These are phyloP conservation scores for Pythium phragmitis DNA, from an alignment of 352 stramenopile genomes.

Conservation along the genomic window DNA sequence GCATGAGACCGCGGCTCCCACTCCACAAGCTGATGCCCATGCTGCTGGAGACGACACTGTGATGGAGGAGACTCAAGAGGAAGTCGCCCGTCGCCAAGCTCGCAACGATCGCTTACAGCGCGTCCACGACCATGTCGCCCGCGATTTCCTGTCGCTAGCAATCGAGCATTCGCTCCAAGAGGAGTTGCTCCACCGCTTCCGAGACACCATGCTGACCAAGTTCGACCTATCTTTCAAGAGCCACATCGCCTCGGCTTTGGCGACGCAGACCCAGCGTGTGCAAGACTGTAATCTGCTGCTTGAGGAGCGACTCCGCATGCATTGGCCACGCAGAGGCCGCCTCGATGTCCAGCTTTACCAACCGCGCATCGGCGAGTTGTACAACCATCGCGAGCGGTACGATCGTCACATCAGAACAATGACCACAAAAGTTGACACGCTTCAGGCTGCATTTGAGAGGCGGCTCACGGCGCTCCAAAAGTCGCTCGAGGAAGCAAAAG, in stretches of 20 bases:
- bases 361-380: slow-evolving; percentile 79
- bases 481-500: slow-evolving; percentile 37
- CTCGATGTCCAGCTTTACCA: slow-evolving; percentile 87
- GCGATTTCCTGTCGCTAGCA: slow-evolving; percentile 38
- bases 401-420: slow-evolving; percentile 68
- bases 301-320: slow-evolving; percentile 83
- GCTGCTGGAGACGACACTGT: neutral
- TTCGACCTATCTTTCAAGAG: slow-evolving; percentile 37
- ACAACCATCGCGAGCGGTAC: slow-evolving; percentile 71
- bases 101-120: slow-evolving; percentile 4
- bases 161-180: slow-evolving; percentile 25
- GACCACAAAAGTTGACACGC: slow-evolving; percentile 44
- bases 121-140: slow-evolving; percentile 8
- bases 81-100: slow-evolving; percentile 10
- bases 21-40: neutral
- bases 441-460: slow-evolving; percentile 51
- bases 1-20: neutral
- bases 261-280: slow-evolving; percentile 37
- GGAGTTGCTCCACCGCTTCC: slow-evolving; percentile 28
- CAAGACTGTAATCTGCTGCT: slow-evolving; percentile 45
- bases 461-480: slow-evolving; percentile 29
- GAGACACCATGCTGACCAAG: slow-evolving; percentile 42
- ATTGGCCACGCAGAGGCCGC: slow-evolving; percentile 85
- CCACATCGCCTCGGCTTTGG: slow-evolving; percentile 14
- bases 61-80: slow-evolving; percentile 7